Base-by-base conservation (phyloP, 2,329 filamentous ascomycete genomes). In the Trichophaea hybrida region DNA sequence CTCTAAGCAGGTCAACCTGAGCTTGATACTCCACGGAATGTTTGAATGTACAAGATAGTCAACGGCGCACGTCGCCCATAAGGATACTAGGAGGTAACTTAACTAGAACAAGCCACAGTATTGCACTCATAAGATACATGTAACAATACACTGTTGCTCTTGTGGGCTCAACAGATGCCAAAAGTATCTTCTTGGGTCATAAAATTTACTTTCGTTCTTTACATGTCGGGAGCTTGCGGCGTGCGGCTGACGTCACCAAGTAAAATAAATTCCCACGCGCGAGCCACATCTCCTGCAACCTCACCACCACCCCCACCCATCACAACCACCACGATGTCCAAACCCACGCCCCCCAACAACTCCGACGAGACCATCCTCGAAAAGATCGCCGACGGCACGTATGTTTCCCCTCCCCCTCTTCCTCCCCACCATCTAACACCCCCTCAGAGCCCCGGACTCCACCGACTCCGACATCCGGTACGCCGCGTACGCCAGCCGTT, bases 391-490 rank as follows among this genome's bases (percentile, higher is more conserved):
- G 83, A 89, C 60, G 86, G 88, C 73, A 83, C 84, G 86, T 90
- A 79, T 64, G 84, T 79, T 51, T 40, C 34, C 8, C 43, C 54
- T 37, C 49, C 12, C 57, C 33, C 33, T 15, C 53, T 57, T 33
- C 58, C 49, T 17, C 46, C 13, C 7, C 17, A 57, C 57, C 49
- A 35, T 43, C 51, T 56, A 32, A 60, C 59, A 24, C 8, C 38
- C 15, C 40, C 35, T 46, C 17, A 60, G 61, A 32, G 46, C 55
- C 6, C 52, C 58, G 44, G 85, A 94, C 68, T 86, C 88, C 4
- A 96, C 88, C 61, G 88, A 96, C 58, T 86, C 83, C 67, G 84
- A 82, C 67, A 76, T 94, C 69, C 86, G 93, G 69, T 98, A 97
- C 74, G 91, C 90, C 59, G 93, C 86, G 67, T 98, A 98, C 74